phyloP scores from a whole-genome alignment of 176 grass and related monocot genomes.

The Eleusine coracana region DNA sequence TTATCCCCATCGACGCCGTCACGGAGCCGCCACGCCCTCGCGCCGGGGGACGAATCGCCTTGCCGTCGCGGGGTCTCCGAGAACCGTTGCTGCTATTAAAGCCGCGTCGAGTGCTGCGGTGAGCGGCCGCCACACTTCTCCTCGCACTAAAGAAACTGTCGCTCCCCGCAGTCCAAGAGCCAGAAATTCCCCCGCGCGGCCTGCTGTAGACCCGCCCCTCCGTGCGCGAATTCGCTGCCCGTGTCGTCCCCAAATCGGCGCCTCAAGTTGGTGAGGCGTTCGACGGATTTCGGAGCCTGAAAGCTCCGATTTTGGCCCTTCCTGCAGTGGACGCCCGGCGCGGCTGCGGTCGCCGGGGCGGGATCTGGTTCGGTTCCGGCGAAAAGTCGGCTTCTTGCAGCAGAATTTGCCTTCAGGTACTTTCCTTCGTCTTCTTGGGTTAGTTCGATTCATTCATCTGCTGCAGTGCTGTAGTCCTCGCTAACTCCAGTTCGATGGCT shows the following conservation, averaged over 20 bases:
- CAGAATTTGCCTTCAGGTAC: not conserved
- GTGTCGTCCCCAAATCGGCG: constrained; percentile 1
- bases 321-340: not conserved
- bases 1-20: constrained; percentile 43
- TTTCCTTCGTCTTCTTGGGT: not conserved
- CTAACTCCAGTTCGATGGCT: not conserved
- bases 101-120: not conserved
- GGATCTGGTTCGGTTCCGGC: constrained; percentile 25
- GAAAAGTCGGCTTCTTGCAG: constrained; percentile 2
- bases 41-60: not conserved
- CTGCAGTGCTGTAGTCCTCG: not conserved
- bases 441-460: constrained; percentile 7
- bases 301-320: not conserved
- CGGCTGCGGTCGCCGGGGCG: not conserved
- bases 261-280: not conserved
- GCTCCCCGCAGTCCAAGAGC: not conserved
- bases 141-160: constrained; percentile 33
- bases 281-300: not conserved
- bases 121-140: constrained; percentile 25
- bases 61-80: constrained; percentile 7
- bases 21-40: constrained; percentile 9
- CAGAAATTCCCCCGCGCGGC: constrained; percentile 18
- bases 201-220: not conserved
- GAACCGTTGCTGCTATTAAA: constrained; percentile 32
- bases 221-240: not conserved